Percentiles rank a stretch among this genome's conserved stretches.
phyloP scores from a whole-genome alignment of 768 basidiomycete species.

The Boletus barrowsii region DNA sequence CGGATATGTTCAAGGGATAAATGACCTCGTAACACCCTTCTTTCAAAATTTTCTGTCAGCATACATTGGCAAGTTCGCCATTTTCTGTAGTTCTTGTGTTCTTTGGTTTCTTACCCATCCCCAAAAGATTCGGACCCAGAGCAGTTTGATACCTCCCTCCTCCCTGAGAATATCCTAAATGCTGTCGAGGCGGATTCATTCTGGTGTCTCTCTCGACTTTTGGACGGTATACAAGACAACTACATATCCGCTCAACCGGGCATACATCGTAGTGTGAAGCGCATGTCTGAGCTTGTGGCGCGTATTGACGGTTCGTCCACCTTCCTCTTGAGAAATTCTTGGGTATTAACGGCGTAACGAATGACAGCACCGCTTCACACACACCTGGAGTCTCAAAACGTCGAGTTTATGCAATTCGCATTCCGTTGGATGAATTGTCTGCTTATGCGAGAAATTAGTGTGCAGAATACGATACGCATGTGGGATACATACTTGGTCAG shows the following conservation, averaged over 20 bases:
- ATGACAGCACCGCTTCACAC: constrained; percentile 72
- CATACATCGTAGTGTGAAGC: constrained; percentile 87
- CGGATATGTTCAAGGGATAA: constrained; percentile 99
- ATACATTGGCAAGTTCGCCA: constrained; percentile 71
- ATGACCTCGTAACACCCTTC: constrained; percentile 96
- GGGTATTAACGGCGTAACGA: neutral
- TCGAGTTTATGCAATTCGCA: constrained; percentile 99
- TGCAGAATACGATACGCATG: constrained; percentile 96
- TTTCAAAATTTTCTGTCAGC: constrained; percentile 95
- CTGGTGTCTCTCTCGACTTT: constrained; percentile 93
- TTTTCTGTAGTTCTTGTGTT: neutral
- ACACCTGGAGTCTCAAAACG: constrained; percentile 86
- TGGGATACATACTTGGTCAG: constrained; percentile 99
- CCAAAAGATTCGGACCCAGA: constrained; percentile 85
- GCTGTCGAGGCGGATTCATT: constrained; percentile 97
- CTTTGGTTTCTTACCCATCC: constrained; percentile 1
- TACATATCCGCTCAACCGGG: constrained; percentile 97
- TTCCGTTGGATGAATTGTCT: constrained; percentile 99
- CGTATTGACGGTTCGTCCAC: constrained; percentile 75
- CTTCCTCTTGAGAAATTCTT: neutral
- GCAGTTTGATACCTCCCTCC: constrained; percentile 72
- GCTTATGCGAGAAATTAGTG: constrained; percentile 96
- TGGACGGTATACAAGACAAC: constrained; percentile 98
- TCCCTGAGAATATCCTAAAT: constrained; percentile 67
- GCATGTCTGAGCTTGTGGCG: constrained; percentile 92